Base-by-base conservation (phyloP, 129 eudicot genomes). In the Flaveria brownii region DNA sequence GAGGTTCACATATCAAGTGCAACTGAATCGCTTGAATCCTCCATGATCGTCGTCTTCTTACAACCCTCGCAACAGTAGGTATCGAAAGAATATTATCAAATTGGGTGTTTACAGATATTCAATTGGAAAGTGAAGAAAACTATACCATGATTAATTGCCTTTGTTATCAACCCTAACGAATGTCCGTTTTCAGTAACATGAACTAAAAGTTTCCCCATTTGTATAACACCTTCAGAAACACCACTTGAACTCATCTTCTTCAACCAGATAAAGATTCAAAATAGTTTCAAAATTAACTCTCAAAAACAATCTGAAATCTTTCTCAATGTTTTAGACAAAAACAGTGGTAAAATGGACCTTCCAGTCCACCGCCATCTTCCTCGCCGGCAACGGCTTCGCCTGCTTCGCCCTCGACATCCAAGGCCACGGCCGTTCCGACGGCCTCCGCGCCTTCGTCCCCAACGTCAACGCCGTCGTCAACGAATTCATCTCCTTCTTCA, bases 101-200 rank as follows among this genome's bases (percentile, higher is more conserved):
- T 33, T 33, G 39, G 39, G 39, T 33, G 7, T 33, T 33, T 4
- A 5, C 39, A 33, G 39, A 33, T 5, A 33, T 4, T 33, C 39
- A 33, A 33, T 33, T 33, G 39, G 39, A 33, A 33, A 33, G 39
- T 5, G 6, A 33, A 33, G 39, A 33, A 33, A 28, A 28, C 33
- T 2, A 28, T 28, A 28, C 33, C 33, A 28, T 28, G 33, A 28
- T 28, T 28, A 28, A 28, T 28, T 28, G 33, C 33, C 4, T 28
- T 4, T 28, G 33, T n/a, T 28, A 28, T 28, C 4, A 28, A 33
- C 39, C 39, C 7, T 33, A 78, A 84, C 9, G 99, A 87, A 77
- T 85, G 97, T 26, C 99, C 99, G 83, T 94, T 94, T 78, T 94
- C 97, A n/a, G 97, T 97, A 15, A 89, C 74, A 64, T 86, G 97